These are phyloP conservation scores for Sarocladium kiliense DNA, from an alignment of 2,329 filamentous ascomycete genomes.

Conservation along the genomic window DNA sequence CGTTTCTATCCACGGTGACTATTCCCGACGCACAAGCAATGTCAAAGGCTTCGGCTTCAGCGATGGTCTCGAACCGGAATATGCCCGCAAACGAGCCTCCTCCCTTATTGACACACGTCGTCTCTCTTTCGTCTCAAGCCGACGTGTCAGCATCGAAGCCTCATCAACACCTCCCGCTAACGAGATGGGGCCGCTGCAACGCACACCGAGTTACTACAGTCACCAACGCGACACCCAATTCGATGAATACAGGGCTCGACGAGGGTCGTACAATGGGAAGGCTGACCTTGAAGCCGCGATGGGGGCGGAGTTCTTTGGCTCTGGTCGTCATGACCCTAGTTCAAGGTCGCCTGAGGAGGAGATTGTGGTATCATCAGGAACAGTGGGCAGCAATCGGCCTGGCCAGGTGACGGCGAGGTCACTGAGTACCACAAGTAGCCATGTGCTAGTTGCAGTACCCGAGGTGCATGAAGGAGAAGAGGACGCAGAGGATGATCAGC, in stretches of 20 bases:
- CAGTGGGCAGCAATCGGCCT: background rate
- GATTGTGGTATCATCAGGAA: background rate
- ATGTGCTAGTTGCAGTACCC: conserved; percentile 31
- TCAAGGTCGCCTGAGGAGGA: conserved; percentile 3
- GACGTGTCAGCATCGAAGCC: conserved; percentile 11
- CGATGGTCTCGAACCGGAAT: conserved; percentile 24
- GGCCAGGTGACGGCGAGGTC: conserved; percentile 17
- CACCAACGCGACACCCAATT: conserved; percentile 43
- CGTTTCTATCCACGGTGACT: conserved; percentile 43
- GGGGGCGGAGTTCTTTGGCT: conserved; percentile 23
- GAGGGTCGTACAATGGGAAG: conserved; percentile 19
- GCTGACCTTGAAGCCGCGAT: conserved; percentile 23
- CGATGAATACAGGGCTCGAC: conserved; percentile 37
- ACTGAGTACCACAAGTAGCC: conserved; percentile 31
- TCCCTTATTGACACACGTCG: conserved; percentile 23
- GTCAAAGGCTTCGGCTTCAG: conserved; percentile 43
- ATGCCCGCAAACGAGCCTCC: conserved; percentile 18
- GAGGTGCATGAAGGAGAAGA: conserved; percentile 24
- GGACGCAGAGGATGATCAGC: conserved; percentile 17
- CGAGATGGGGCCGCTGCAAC: conserved; percentile 13
- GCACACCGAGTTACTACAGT: conserved; percentile 29
- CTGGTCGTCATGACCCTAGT: conserved; percentile 16
- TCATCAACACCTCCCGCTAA: background rate
- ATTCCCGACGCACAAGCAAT: conserved; percentile 41
- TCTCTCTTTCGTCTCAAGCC: conserved; percentile 19